Evolutionary conservation across 495 filamentous ascomycete genomes (phyloP).

Genomic region (Gamarada debralockiae): DNA sequence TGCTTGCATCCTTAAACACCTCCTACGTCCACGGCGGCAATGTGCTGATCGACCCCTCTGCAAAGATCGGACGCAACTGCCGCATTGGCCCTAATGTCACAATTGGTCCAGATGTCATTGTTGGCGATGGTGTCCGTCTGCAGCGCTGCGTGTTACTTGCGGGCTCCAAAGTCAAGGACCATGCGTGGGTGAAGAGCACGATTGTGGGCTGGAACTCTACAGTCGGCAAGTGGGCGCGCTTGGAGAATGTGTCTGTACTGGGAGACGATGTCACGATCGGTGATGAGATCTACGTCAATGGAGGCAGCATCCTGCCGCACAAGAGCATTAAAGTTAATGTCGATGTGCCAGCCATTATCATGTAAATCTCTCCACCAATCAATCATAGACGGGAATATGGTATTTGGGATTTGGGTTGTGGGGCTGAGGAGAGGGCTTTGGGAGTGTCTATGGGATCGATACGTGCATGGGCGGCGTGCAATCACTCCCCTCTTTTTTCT

Average conservation of each 20-base stretch:
- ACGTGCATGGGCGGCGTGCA: neutral
- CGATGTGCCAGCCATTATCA: constrained; percentile 86
- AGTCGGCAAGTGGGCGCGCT: constrained; percentile 89
- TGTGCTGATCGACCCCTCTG: constrained; percentile 90
- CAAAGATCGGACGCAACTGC: constrained; percentile 98
- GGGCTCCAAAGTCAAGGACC: constrained; percentile 94
- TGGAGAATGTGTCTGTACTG: constrained; percentile 96
- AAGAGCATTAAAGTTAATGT: constrained; percentile 99
- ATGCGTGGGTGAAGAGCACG: constrained; percentile 98
- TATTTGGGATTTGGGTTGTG: neutral
- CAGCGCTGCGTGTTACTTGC: constrained; percentile 90
- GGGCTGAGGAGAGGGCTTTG: neutral
- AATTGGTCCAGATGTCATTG: constrained; percentile 89
- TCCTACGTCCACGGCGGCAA: constrained; percentile 92
- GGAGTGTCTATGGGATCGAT: neutral
- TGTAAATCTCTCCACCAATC: constrained; percentile 51
- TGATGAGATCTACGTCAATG: constrained; percentile 98
- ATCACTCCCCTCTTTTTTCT: neutral
- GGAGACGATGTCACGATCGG: constrained; percentile 99
- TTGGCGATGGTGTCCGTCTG: constrained; percentile 92
- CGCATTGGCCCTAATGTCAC: constrained; percentile 97
- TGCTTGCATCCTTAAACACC: constrained; percentile 69
- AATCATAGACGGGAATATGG: too few relatives aligned
- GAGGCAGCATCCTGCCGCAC: constrained; percentile 91
- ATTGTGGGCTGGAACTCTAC: constrained; percentile 99